Evolutionary conservation across 2,329 filamentous ascomycete genomes (phyloP), one percentile per base, ranked within the genome.

Genomic region (Eurotiales sp.): DNA sequence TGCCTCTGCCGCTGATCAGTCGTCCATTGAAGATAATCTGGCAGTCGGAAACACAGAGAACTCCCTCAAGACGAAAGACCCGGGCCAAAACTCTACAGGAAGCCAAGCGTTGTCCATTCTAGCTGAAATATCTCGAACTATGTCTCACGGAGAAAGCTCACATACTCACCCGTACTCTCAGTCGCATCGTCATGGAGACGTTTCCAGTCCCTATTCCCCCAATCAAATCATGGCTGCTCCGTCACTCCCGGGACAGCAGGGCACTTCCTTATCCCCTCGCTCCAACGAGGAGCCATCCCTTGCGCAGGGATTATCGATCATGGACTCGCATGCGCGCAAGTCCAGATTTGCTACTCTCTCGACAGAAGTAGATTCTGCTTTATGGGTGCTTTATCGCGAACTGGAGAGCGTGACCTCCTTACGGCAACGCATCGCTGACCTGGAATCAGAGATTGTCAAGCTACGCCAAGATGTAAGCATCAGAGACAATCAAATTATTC

Each of bases 391-490:
- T 12, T 55, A 53, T 30, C 53, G 53, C 22, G 53, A 55, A 29
- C 12, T 55, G 2, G 53, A 55, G 21, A 55, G 53, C 36, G 50
- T 51, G 5, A 55, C 44, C 34, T 55, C 50, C 3, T 44, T 55
- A n/a, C 50, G 53, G 17, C 53, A 55, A 46, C 45, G 42, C 14
- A 55, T 55, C 3, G 50, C 27, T 14, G 53, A 55, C 23, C 50
- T 55, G 3, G 53, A 55, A 46, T 27, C 53, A 8, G 50, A 55
- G 17, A 43, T 53, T 11, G 50, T 46, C 15, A 55, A 55, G 34
- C 46, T 55, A 11, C 53, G 53, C 8, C 53, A 55, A n/a, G 53
- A 55, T 14, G 50, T 55, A 10, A 53, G 45, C 34, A 55, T 55
- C 27, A 30, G 53, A 32, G 53, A 55, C n/a, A 55, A 55, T 14